Conservation (phyloP, 805 yeast species). For the Brettanomyces naardenensis region DNA sequence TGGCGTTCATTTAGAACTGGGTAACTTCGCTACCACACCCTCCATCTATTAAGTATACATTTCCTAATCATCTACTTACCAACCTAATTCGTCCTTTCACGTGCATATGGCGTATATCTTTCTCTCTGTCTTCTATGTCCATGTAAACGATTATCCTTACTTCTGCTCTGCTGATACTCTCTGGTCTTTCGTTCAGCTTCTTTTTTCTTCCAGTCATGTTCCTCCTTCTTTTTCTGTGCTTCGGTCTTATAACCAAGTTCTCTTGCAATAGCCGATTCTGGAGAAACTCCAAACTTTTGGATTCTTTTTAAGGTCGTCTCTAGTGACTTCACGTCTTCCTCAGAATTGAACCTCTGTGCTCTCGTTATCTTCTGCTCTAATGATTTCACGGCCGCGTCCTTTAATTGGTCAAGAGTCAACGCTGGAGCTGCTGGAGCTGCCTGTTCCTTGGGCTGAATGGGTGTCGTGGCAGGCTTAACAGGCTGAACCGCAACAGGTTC, state of each 20-base stretch:
- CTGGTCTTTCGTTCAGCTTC: no score
- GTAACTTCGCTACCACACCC: no score
- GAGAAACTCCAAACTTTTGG: conserved; percentile 76
- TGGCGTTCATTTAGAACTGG: no score
- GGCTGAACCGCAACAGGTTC: not conserved
- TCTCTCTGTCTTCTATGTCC: not conserved
- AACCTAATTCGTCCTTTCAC: conserved; percentile 3
- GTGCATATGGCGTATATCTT: conserved; percentile 2
- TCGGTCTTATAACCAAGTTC: conserved; percentile 48
- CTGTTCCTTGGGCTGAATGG: conserved; percentile 9
- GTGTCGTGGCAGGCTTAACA: not conserved
- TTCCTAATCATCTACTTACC: no score
- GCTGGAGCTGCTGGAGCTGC: conserved; percentile 16
- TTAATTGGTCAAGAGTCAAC: conserved; percentile 60
- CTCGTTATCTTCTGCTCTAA: conserved; percentile 61
- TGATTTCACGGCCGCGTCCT: conserved; percentile 57
- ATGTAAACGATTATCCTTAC: not conserved
- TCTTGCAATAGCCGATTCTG: conserved; percentile 55
- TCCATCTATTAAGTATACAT: no score
- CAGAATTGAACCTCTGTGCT: conserved; percentile 73
- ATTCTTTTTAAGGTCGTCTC: conserved; percentile 61
- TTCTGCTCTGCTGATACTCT: conserved; percentile 1
- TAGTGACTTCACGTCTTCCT: conserved; percentile 39
- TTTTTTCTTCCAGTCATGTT: conserved; percentile 1
- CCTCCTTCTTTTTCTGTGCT: conserved; percentile 3